Conservation (phyloP, 2,329 filamentous ascomycete species). For the Huntiella savannae region DNA sequence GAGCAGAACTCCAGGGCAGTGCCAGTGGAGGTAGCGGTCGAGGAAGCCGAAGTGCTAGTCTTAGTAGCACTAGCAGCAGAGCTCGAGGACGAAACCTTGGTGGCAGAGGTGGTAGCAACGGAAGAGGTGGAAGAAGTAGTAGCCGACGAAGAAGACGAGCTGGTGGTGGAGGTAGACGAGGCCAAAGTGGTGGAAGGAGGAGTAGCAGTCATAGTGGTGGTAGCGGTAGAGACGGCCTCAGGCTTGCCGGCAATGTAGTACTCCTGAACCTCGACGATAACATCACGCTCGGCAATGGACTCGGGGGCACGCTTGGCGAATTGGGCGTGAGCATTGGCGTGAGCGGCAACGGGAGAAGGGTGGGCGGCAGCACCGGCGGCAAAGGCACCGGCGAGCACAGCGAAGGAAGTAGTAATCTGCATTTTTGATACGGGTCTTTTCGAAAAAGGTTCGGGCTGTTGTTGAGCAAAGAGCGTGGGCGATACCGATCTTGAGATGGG, state of each 20-base stretch:
- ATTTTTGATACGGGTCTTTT: constrained; percentile 16
- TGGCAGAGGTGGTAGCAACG: neutral
- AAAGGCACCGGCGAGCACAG: constrained; percentile 23
- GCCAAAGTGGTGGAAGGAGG: constrained; percentile 11
- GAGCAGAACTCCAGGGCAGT: constrained; percentile 17
- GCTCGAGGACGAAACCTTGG: constrained; percentile 5
- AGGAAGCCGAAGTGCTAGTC: constrained; percentile 11
- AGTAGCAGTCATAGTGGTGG: constrained; percentile 13
- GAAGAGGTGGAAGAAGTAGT: constrained; percentile 1
- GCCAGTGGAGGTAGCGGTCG: neutral
- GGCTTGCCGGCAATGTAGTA: constrained; percentile 21
- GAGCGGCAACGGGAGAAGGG: constrained; percentile 21
- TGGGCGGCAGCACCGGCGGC: constrained; percentile 21
- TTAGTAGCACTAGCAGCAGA: constrained; percentile 18
- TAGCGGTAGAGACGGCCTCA: constrained; percentile 13
- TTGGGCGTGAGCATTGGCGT: constrained; percentile 21
- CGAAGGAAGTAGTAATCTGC: constrained; percentile 22
- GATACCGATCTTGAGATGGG: neutral
- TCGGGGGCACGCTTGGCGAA: constrained; percentile 16
- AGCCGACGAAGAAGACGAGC: constrained; percentile 9
- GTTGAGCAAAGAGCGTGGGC: constrained; percentile 1
- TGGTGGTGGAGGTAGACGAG: constrained; percentile 7
- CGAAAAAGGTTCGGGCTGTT: neutral
- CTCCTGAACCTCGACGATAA: constrained; percentile 11
- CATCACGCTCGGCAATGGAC: constrained; percentile 4